Conservation (phyloP, 1,139 yeast genomes). For the Debaryomyces nepalensis region DNA sequence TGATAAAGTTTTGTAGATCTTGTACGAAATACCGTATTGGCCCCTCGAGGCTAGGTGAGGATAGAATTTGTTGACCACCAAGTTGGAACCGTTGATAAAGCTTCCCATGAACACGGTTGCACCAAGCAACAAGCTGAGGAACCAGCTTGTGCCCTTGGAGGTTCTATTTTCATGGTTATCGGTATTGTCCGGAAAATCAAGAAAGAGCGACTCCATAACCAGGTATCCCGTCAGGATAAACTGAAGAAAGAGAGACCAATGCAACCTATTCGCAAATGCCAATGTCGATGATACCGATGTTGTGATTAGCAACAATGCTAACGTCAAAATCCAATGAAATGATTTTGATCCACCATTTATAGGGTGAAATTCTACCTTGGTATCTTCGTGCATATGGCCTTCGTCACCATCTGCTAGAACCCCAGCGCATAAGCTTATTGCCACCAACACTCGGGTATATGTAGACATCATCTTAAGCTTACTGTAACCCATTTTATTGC, state of each 20-base stretch:
- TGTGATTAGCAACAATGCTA: conserved; percentile 49
- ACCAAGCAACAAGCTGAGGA: conserved; percentile 52
- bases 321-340: conserved; percentile 64
- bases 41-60: conserved; percentile 34
- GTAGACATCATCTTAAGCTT: background rate
- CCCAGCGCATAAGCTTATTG: background rate
- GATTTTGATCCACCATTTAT: conserved; percentile 56
- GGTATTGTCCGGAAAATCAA: conserved; percentile 62
- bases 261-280: conserved; percentile 56
- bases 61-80: conserved; percentile 43
- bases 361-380: conserved; percentile 46
- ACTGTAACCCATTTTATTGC: conserved; percentile 2
- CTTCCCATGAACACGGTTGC: conserved; percentile 57
- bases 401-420: conserved; percentile 15
- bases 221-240: conserved; percentile 53
- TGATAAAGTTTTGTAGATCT: conserved; percentile 52
- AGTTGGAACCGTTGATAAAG: conserved; percentile 56
- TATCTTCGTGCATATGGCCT: conserved; percentile 42
- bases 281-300: conserved; percentile 61
- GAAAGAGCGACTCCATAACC: conserved; percentile 56
- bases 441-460: background rate
- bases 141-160: conserved; percentile 68
- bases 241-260: conserved; percentile 53
- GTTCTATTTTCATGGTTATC: conserved; percentile 69
- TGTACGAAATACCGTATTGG: conserved; percentile 21